These are phyloP conservation scores for Pythium dissimile DNA, from an alignment of 352 stramenopile genomes.

Conservation along the genomic window DNA sequence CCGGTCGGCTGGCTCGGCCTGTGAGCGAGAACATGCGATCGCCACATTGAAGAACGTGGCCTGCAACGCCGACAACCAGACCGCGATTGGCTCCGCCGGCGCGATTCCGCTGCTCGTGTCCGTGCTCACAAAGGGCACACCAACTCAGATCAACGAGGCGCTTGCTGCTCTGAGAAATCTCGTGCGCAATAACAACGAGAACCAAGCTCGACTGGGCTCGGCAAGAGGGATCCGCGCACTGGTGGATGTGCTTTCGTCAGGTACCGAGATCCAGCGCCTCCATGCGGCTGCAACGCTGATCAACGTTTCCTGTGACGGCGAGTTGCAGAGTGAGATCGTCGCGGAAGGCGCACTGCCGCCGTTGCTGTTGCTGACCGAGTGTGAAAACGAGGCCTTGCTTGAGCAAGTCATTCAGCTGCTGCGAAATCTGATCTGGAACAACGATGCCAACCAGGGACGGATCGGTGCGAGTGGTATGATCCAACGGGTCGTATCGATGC, in stretches of 20 bases:
- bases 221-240: slow-evolving; percentile 10
- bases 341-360: slow-evolving; percentile 10
- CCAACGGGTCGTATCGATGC: neutral
- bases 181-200: neutral
- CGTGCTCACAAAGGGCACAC: slow-evolving; percentile 3
- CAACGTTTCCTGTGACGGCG: neutral
- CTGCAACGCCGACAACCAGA: slow-evolving; percentile 17
- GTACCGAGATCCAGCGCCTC: slow-evolving; percentile 7
- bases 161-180: slow-evolving; percentile 16
- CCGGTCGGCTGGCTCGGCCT: slow-evolving; percentile 7
- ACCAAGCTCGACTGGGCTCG: neutral
- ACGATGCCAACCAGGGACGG: slow-evolving; percentile 8
- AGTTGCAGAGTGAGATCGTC: slow-evolving; percentile 17
- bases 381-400: neutral
- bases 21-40: slow-evolving; percentile 19
- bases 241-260: slow-evolving; percentile 3
- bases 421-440: slow-evolving; percentile 17
- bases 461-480: slow-evolving; percentile 18
- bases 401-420: slow-evolving; percentile 11
- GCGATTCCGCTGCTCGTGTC: slow-evolving; percentile 12
- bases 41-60: slow-evolving; percentile 21
- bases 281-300: slow-evolving; percentile 9
- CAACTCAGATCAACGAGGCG: slow-evolving; percentile 6
- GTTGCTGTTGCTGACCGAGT: slow-evolving; percentile 10
- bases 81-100: neutral